Percentiles rank a stretch among this genome's conserved stretches.
Evolutionary conservation across 345 rosid species (phyloP).

Genomic region (Erucastrum elatum): DNA sequence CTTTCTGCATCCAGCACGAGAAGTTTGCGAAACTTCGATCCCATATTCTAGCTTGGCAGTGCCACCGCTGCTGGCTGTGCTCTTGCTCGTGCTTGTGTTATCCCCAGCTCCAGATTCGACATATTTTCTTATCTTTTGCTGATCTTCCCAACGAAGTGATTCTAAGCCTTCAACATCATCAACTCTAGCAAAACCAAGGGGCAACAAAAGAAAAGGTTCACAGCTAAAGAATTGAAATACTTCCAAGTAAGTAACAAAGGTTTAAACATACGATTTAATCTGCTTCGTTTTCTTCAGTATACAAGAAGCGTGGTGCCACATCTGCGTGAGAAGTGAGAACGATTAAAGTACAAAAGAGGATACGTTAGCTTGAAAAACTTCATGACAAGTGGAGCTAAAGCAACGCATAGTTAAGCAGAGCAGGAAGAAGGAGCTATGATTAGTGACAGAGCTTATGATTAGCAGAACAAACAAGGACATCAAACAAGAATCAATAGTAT

Average conservation of each 20-base stretch:
- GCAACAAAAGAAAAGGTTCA: not conserved
- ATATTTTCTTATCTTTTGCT: constrained; percentile 69
- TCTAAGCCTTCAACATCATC: constrained; percentile 93
- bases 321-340: constrained; percentile 43
- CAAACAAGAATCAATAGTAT: constrained; percentile 1
- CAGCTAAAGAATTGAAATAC: not conserved
- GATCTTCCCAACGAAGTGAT: constrained; percentile 96
- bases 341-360: constrained; percentile 13
- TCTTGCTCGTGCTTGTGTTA: not conserved
- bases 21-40: constrained; percentile 76
- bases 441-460: not conserved
- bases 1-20: constrained; percentile 76
- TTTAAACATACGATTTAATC: constrained; percentile 65
- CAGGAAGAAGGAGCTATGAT: not conserved
- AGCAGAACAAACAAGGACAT: not conserved
- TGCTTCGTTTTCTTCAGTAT: constrained; percentile 72
- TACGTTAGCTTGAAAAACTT: not conserved
- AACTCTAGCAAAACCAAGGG: constrained; percentile 44
- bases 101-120: constrained; percentile 51
- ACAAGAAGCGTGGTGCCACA: constrained; percentile 91
- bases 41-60: constrained; percentile 47
- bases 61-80: constrained; percentile 18
- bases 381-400: constrained; percentile 7
- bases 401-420: constrained; percentile 4
- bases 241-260: not conserved